These are phyloP conservation scores for Ligustrum vulgare DNA, from an alignment of 257 asterid genomes.

Conservation along the genomic window DNA sequence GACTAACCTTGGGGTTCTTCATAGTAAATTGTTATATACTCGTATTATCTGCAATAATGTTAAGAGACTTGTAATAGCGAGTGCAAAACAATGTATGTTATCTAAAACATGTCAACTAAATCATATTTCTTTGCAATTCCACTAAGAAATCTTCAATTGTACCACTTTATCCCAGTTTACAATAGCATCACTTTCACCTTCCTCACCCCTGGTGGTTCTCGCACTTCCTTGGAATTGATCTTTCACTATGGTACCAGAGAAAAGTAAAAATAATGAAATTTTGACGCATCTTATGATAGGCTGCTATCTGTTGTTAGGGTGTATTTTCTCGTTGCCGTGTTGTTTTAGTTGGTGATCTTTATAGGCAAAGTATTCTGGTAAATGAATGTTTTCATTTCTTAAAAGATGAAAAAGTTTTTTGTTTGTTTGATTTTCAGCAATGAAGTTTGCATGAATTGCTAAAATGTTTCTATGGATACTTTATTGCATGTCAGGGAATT, in stretches of 20 bases:
- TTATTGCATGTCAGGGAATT: not conserved
- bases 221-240: not conserved
- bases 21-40: not conserved
- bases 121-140: not conserved
- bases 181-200: not conserved
- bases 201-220: not conserved
- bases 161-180: not conserved
- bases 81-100: conserved; percentile 4
- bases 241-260: not conserved
- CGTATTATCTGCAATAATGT: not conserved
- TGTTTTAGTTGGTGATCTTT: not conserved
- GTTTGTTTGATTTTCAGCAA: not conserved
- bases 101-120: conserved; percentile 3
- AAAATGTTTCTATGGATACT: not conserved
- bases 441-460: not conserved
- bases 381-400: not conserved
- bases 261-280: not conserved
- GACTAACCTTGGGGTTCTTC: not conserved
- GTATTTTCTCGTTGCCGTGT: not conserved
- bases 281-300: not conserved
- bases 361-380: not conserved
- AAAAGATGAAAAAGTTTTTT: not conserved
- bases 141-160: not conserved
- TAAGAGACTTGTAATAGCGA: not conserved
- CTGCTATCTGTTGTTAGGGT: not conserved